Evolutionary conservation across 306 rosid species (phyloP).

Genomic region (Inga oerstediana): DNA sequence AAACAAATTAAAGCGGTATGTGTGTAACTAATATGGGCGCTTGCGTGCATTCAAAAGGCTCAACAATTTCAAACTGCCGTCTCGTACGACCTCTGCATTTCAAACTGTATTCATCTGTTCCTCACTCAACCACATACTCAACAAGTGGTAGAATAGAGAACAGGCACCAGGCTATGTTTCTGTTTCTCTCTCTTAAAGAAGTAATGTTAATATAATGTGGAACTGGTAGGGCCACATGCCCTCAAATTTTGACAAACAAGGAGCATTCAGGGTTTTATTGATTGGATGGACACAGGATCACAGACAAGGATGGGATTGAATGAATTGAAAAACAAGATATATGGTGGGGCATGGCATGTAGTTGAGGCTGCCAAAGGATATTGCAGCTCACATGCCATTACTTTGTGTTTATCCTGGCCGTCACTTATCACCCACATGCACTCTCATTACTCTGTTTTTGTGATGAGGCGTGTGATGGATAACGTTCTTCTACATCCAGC

Average conservation of each 20-base stretch:
- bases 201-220: not conserved
- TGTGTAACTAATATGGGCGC: conserved; percentile 5
- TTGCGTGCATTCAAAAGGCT: conserved; percentile 32
- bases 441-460: not conserved
- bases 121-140: not conserved
- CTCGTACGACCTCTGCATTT: not conserved
- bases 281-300: conserved; percentile 18
- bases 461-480: not conserved
- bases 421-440: conserved; percentile 31
- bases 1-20: not conserved
- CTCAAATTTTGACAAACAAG: conserved; percentile 31
- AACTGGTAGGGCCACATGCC: not conserved
- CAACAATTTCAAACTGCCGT: conserved; percentile 33
- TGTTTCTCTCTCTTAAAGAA: not conserved
- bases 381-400: conserved; percentile 3
- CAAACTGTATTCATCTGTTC: not conserved
- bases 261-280: conserved; percentile 1
- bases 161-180: not conserved
- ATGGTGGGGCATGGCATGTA: conserved; percentile 41
- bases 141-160: not conserved
- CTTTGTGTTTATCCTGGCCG: not conserved
- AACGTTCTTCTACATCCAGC: no score
- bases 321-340: conserved; percentile 24
- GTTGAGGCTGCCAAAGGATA: conserved; percentile 35
- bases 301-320: conserved; percentile 47